Conservation (phyloP, 768 basidiomycete species). For the Rubroboletus satanas region DNA sequence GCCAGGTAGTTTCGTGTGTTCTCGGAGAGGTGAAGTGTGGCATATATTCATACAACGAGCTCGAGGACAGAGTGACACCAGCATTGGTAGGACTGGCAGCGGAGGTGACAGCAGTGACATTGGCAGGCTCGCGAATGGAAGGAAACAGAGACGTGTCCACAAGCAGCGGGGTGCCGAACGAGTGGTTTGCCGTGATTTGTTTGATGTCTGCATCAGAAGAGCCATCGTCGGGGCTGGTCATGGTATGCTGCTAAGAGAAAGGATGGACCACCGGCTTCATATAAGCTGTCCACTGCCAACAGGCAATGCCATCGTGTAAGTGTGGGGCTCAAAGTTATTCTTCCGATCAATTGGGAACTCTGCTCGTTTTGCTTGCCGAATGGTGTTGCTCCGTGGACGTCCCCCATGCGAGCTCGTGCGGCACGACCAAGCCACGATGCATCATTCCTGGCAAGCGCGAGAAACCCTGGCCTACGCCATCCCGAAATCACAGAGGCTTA, state of each 20-base stretch:
- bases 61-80: background rate
- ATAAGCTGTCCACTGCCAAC: constrained; percentile 2
- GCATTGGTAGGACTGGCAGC: background rate
- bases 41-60: background rate
- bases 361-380: background rate
- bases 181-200: constrained; percentile 1
- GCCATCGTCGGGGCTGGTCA: constrained; percentile 30
- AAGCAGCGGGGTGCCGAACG: background rate
- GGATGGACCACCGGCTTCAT: constrained; percentile 14
- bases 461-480: no score
- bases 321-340: background rate
- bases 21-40: background rate
- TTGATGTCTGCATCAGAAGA: constrained; percentile 30
- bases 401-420: background rate
- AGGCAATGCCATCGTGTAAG: constrained; percentile 2
- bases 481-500: background rate
- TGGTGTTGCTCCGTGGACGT: background rate
- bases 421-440: background rate
- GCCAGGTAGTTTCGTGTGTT: background rate
- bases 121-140: background rate
- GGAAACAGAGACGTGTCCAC: background rate
- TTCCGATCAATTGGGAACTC: background rate
- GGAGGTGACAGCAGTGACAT: background rate
- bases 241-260: constrained; percentile 17
- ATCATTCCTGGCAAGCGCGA: no score